Percentiles rank a stretch among this genome's conserved stretches.
phyloP scores from a whole-genome alignment of 768 basidiomycete genomes.

The Mycena alexandri region DNA sequence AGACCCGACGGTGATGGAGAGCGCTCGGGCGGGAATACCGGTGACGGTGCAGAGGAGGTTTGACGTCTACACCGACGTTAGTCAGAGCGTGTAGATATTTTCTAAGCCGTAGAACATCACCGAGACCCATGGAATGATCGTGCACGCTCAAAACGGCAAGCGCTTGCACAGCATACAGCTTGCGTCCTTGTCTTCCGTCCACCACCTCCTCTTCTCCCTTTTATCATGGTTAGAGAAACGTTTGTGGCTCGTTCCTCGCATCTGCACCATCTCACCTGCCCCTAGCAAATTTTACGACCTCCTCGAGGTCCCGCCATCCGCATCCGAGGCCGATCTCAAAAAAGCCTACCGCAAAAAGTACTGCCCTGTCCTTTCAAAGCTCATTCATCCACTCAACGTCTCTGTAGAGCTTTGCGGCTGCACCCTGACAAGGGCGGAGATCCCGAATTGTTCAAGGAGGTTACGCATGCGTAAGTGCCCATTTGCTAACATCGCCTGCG shows the following conservation, averaged over 20 bases:
- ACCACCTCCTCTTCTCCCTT: conserved; percentile 18
- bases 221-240: conserved; percentile 79
- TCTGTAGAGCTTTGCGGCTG: conserved; percentile 78
- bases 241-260: conserved; percentile 46
- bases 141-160: conserved; percentile 15
- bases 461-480: conserved; percentile 90
- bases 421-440: conserved; percentile 97
- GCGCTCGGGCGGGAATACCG: conserved; percentile 86
- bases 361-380: conserved; percentile 9
- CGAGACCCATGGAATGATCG: conserved; percentile 21
- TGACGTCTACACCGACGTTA: conserved; percentile 90
- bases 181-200: conserved; percentile 29
- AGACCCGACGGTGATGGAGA: conserved; percentile 68
- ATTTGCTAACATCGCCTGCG: conserved; percentile 13
- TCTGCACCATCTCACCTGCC: conserved; percentile 26
- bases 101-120: conserved; percentile 8
- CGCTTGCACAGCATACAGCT: conserved; percentile 18
- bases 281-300: conserved; percentile 92
- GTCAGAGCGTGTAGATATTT: conserved; percentile 39
- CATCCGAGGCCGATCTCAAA: conserved; percentile 89
- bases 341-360: conserved; percentile 97
- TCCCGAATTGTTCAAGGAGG: conserved; percentile 97
- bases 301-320: conserved; percentile 84
- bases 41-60: conserved; percentile 93
- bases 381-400: conserved; percentile 27